Base-by-base conservation (phyloP, 768 basidiomycete genomes). In the Exsudoporus frostii region DNA sequence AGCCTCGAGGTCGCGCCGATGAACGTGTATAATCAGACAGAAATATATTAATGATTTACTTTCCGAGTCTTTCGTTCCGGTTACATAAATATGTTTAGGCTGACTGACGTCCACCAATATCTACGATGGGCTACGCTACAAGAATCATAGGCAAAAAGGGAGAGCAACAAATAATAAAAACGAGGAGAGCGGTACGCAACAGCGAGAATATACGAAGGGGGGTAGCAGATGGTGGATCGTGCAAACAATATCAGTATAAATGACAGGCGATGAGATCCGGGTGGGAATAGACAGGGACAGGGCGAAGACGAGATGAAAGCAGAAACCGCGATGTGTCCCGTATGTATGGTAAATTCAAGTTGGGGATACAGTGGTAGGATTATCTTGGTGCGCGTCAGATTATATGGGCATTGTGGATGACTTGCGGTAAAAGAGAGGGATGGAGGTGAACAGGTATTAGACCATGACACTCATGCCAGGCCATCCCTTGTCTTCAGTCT, bases 401-500 rank as follows among this genome's bases (percentile, higher is more conserved):
- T 69, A 70, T 56, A 55, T 48, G 56, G 51, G 24, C 52, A 54
- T 63, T 20, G 38, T 33, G 55, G 54, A 19, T 50, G 58, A 40
- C 54, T 59, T 56, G 63, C 60, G 53, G 57, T 39, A 33, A 42
- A 40, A 19, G 33, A 51, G 51, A 33, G 13, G 37, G 33, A 51
- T 55, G 50, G 29, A 50, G 27, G 33, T 45, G 49, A 57, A 27
- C 17, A 41, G 51, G 45, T 47, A 57, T 65, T 45, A 70, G 52
- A 72, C 66, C 67, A 48, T 54, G 64, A 47, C 64, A 61, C 63
- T 58, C 61, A 65, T 71, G 25, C 67, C 59, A 38, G 67, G 54
- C 71, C 71, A 70, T 36, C 53, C 65, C 51, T 61, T 66, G 5
- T 72, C 69, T 52, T 70, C 69, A 4, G 58, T 67, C 71, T 71